These are phyloP conservation scores for Salvia rosmarinus DNA, from an alignment of 257 asterid genomes.

Conservation along the genomic window DNA sequence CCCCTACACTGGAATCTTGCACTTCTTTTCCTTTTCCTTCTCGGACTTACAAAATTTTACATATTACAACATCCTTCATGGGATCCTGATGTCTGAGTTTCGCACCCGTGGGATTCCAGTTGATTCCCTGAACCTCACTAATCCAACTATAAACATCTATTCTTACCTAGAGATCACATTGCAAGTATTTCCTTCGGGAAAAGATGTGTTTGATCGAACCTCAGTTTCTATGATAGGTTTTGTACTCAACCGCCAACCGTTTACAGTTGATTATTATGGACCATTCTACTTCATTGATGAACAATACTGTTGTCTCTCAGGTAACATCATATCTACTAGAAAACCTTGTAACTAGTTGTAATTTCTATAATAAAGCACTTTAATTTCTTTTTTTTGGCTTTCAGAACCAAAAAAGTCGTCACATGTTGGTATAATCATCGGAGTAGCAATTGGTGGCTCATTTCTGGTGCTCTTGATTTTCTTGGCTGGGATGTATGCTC, in stretches of 20 bases:
- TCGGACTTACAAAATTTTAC: conserved; percentile 61
- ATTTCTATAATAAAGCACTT: neutral
- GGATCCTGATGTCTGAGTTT: conserved; percentile 51
- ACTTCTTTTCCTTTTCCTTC: conserved; percentile 76
- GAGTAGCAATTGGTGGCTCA: conserved; percentile 60
- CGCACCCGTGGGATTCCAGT: conserved; percentile 64
- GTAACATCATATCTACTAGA: conserved; percentile 36
- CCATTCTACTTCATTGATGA: conserved; percentile 71
- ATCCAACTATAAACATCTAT: conserved; percentile 49
- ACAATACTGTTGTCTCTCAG: conserved; percentile 61
- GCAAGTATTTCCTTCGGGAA: conserved; percentile 72
- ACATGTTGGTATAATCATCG: conserved; percentile 58
- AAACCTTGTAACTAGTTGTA: neutral
- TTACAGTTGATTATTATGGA: conserved; percentile 55
- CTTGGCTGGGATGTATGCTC: conserved; percentile 61
- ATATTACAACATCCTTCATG: conserved; percentile 56
- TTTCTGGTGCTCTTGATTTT: conserved; percentile 52
- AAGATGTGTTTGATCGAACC: conserved; percentile 59
- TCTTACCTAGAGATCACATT: conserved; percentile 57
- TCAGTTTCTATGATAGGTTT: conserved; percentile 60
- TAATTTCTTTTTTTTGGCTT: neutral
- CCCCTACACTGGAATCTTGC: conserved; percentile 75
- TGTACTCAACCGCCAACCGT: conserved; percentile 71
- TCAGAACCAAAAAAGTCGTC: conserved; percentile 59
- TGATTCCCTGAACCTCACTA: conserved; percentile 54